Evolutionary conservation across 2,329 filamentous ascomycete species (phyloP).

Genomic region (Aspergillus sp.): DNA sequence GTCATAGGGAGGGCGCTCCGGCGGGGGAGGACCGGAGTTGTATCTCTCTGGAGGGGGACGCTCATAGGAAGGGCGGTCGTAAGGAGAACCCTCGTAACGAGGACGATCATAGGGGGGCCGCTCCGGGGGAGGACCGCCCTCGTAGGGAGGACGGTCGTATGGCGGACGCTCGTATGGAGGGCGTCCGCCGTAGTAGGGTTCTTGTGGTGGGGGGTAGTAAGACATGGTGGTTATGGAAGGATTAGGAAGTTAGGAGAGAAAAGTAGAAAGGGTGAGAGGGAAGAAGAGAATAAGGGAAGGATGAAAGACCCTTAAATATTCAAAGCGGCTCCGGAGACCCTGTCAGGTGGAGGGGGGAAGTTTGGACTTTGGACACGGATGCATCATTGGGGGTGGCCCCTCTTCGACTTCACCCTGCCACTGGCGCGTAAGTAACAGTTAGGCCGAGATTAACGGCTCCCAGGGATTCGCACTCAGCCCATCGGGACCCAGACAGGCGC

Average conservation of each 20-base stretch:
- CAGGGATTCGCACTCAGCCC: not conserved
- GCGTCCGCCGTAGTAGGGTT: constrained; percentile 13
- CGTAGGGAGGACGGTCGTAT: constrained; percentile 27
- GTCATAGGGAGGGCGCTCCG: constrained; percentile 27
- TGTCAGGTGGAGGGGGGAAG: constrained; percentile 8
- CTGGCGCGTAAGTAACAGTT: not conserved
- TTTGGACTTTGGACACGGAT: constrained; percentile 8
- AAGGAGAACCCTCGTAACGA: constrained; percentile 10
- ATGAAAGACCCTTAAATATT: constrained; percentile 4
- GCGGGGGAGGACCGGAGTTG: constrained; percentile 13
- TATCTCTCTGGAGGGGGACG: constrained; percentile 12
- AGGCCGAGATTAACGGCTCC: constrained; percentile 6
- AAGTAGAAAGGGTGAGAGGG: constrained; percentile 4
- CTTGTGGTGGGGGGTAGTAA: constrained; percentile 18
- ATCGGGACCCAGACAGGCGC: constrained; percentile 9
- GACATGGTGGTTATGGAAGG: constrained; percentile 14
- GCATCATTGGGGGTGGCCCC: not conserved
- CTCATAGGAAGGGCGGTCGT: constrained; percentile 14
- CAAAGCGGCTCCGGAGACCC: not conserved
- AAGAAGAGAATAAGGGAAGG: not conserved
- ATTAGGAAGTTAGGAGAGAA: not conserved
- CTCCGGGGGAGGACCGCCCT: constrained; percentile 13
- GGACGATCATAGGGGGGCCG: constrained; percentile 14
- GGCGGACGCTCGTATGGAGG: constrained; percentile 24
- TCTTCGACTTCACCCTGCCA: not conserved